A percentile compares a stretch with the other conserved stretches of the same genome.
phyloP scores from a whole-genome alignment of 108 stramenopile genomes.

The Pseudonitzschia delicatissima region DNA sequence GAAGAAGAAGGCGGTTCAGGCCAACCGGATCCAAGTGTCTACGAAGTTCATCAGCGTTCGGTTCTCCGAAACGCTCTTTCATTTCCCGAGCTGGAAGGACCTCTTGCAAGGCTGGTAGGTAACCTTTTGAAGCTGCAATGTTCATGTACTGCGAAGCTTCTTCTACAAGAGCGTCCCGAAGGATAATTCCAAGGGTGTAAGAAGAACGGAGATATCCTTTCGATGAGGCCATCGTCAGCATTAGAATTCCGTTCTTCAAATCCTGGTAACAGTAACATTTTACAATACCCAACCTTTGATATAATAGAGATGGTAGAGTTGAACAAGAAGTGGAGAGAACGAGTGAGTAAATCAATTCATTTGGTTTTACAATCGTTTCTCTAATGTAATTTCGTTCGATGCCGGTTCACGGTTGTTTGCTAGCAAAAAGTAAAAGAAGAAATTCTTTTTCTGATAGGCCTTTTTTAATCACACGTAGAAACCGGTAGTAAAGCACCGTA shows the following conservation, averaged over 20 bases:
- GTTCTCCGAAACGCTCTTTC: constrained; percentile 71
- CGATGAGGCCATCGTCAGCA: constrained; percentile 57
- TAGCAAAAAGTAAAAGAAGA: neutral
- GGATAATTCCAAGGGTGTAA: constrained; percentile 71
- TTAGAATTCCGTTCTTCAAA: constrained; percentile 53
- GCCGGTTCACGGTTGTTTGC: no score
- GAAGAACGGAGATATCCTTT: constrained; percentile 61
- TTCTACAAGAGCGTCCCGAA: constrained; percentile 60
- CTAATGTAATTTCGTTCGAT: no score
- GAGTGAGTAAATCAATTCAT: neutral
- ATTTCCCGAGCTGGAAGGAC: constrained; percentile 59
- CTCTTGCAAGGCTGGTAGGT: constrained; percentile 77
- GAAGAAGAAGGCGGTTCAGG: constrained; percentile 57
- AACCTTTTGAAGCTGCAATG: constrained; percentile 48
- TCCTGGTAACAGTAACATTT: constrained; percentile 79
- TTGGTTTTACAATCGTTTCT: constrained; percentile 1
- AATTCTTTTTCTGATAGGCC: neutral
- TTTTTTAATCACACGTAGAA: constrained; percentile 5
- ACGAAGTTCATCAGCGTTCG: constrained; percentile 56
- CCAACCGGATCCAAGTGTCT: constrained; percentile 68
- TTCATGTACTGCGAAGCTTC: constrained; percentile 58
- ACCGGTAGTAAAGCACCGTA: neutral
- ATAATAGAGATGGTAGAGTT: neutral
- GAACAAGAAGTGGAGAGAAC: neutral
- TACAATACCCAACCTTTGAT: constrained; percentile 78